phyloP scores from a whole-genome alignment of 257 asterid species.

The Euphrasia confusa region DNA sequence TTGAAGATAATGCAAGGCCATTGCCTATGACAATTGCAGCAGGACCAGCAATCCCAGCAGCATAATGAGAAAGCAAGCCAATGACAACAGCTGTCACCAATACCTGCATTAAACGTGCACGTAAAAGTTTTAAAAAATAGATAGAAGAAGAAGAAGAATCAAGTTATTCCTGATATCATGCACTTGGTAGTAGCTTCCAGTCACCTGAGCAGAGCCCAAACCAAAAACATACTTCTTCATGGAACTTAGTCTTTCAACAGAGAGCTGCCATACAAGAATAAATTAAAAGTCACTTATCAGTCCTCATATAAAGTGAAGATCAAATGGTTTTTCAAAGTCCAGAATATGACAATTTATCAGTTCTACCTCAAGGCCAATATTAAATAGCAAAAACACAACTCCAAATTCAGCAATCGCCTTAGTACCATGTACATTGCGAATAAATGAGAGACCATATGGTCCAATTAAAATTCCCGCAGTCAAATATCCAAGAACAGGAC shows the following conservation, averaged over 20 bases:
- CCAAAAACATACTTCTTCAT: slow-evolving; percentile 99
- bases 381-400: slow-evolving; percentile 94
- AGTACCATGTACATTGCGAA: slow-evolving; percentile 95
- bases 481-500: slow-evolving; percentile 98
- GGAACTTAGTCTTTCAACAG: slow-evolving; percentile 97
- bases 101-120: slow-evolving; percentile 46
- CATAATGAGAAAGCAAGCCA: slow-evolving; percentile 71
- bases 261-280: slow-evolving; percentile 58
- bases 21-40: slow-evolving; percentile 97
- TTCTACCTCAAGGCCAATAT: slow-evolving; percentile 97
- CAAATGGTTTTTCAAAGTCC: slow-evolving; percentile 4
- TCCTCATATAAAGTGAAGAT: slow-evolving; percentile 19
- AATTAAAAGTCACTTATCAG: slow-evolving; percentile 20
- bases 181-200: slow-evolving; percentile 20
- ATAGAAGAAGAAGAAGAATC: neutral
- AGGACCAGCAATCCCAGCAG: slow-evolving; percentile 85
- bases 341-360: slow-evolving; percentile 6
- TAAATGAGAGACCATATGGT: slow-evolving; percentile 96
- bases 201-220: slow-evolving; percentile 98
- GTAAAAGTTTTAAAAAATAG: neutral
- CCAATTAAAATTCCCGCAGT: slow-evolving; percentile 99
- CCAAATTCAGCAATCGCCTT: slow-evolving; percentile 99
- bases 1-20: slow-evolving; percentile 98
- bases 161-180: slow-evolving; percentile 12
- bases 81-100: slow-evolving; percentile 78